These are phyloP conservation scores for Saccharata proteae DNA, from an alignment of 2,329 filamentous ascomycete genomes.

Conservation along the genomic window DNA sequence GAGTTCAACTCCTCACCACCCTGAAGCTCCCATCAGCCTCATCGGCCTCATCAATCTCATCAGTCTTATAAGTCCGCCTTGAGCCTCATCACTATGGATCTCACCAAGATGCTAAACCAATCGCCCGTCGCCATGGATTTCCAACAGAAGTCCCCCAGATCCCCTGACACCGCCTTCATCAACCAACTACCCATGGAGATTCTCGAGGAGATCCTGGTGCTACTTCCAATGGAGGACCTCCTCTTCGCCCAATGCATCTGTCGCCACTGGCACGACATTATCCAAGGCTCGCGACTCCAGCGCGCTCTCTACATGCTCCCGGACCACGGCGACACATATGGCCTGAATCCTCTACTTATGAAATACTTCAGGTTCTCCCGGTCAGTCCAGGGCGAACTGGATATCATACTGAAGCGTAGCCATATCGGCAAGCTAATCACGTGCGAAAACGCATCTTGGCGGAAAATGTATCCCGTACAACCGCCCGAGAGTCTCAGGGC, in stretches of 20 bases:
- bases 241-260: neutral
- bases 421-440: neutral
- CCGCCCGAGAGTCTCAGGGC: constrained; percentile 4
- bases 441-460: constrained; percentile 1
- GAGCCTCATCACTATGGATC: too few relatives aligned
- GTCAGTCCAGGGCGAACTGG: neutral
- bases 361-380: constrained; percentile 1
- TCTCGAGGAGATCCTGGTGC: constrained; percentile 3
- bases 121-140: neutral
- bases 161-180: constrained; percentile 8
- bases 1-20: too few relatives aligned
- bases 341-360: constrained; percentile 3
- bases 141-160: neutral
- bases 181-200: constrained; percentile 9
- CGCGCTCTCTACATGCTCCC: constrained; percentile 1
- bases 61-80: too few relatives aligned
- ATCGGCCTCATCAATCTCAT: too few relatives aligned
- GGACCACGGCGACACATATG: constrained; percentile 1
- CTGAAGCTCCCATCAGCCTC: too few relatives aligned
- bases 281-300: neutral
- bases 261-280: neutral
- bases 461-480: constrained; percentile 1
- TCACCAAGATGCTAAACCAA: too few relatives aligned
- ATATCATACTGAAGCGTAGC: too few relatives aligned
- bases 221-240: neutral